Evolutionary conservation across 2,329 filamentous ascomycete species (phyloP), one percentile per base, ranked within the genome.

Genomic region (Microsporum canis): DNA sequence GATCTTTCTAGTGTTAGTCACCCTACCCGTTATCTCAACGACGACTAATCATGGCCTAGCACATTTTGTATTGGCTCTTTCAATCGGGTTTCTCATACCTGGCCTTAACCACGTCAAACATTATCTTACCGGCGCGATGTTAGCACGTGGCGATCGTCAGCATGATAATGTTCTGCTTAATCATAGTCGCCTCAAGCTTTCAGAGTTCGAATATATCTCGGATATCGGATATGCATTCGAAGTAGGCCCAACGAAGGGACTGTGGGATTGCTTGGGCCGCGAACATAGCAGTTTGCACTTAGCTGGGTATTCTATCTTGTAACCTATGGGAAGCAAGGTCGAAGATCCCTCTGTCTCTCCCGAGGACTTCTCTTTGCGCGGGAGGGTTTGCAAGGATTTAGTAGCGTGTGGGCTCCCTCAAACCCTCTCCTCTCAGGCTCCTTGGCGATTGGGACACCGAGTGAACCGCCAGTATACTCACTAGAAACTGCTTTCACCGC

Each of bases 261-360:
- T 60, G 59, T 49, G 2, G 66, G 69, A 14, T 64, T 67, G 10
- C 51, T 71, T 17, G 65, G 68, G 8, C 64, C 70, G 64, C 64
- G 68, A 58, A 72, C 69, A 57, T 69, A 71, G 43, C 67, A 70
- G 49, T 72, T 72, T 23, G 68, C 69, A 3, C 65, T 72, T 3
- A 69, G 69, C 53, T 72, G 68, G 3, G 59, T 72, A 6, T 72
- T 66, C 55, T 72, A 71, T 39, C 49, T 67, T 0, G 71, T 71
- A 8, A 71, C 70, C 64, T 71, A 72, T 47, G 67, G 69, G 34
- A 36, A 36, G 34, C 34, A 36, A 36, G 34, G 5, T 36, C 10
- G 34, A 36, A 10, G 34, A 36, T 36, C 10, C 34, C 34, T 5
- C 5, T 36, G 10, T 3, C 5, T 10, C 34, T 10, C 34, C 5